phyloP scores from a whole-genome alignment of 169 alveolate species.

The Nephromyces sp. region DNA sequence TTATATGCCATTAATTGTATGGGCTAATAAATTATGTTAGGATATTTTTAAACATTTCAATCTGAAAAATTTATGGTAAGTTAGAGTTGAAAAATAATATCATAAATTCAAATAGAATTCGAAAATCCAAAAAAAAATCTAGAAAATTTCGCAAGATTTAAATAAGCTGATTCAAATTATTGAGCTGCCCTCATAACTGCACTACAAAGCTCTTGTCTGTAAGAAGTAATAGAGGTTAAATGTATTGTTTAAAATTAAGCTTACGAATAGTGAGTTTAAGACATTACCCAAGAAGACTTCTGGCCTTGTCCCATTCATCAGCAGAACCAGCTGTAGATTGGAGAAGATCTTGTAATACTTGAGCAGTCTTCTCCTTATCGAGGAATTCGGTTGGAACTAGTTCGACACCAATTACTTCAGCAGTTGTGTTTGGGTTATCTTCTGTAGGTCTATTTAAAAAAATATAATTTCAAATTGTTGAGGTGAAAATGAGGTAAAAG shows the following conservation, averaged over 20 bases:
- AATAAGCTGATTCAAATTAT: no score
- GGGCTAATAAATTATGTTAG: no score
- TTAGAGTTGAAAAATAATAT: no score
- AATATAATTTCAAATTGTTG: not conserved
- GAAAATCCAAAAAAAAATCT: no score
- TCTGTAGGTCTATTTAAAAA: constrained; percentile 30
- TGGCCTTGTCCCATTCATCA: constrained; percentile 35
- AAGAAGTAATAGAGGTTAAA: no score
- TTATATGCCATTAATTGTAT: no score
- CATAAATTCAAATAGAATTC: no score
- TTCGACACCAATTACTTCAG: constrained; percentile 48
- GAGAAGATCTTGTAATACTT: constrained; percentile 35
- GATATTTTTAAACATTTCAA: no score
- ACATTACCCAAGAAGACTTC: constrained; percentile 18
- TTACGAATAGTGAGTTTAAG: not conserved
- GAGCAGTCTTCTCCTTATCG: constrained; percentile 42
- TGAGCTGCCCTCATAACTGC: not conserved
- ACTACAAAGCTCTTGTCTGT: constrained; percentile 1
- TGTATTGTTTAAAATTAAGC: not conserved
- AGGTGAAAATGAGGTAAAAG: not conserved
- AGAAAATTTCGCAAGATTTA: no score
- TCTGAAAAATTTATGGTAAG: no score
- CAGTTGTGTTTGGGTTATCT: constrained; percentile 44
- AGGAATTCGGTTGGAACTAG: constrained; percentile 40
- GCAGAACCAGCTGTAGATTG: constrained; percentile 33